phyloP scores from a whole-genome alignment of 176 grass and related monocot genomes.

The Sorghum bicolor region Sorghum_bicolor_NCBIv3 NC_012874.2:915501-916000 shows the following conservation, averaged over 20 bases:
- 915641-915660: background rate
- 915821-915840: too few species aligned
- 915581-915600: background rate
- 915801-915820: too few species aligned
- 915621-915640: background rate
- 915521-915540: background rate
- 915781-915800: background rate
- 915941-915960: background rate
- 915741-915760: background rate
- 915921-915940: background rate
- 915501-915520: background rate
- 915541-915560: background rate
- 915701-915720: background rate
- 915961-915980: background rate
- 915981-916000: background rate
- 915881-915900: background rate
- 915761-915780: background rate
- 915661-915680: background rate
- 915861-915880: background rate
- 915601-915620: background rate
- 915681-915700: background rate
- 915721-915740: background rate
- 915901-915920: background rate
- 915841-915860: too few species aligned
- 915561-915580: background rate